phyloP scores from a whole-genome alignment of 73 alveolate genomes.

The Stentor roeselii region DNA sequence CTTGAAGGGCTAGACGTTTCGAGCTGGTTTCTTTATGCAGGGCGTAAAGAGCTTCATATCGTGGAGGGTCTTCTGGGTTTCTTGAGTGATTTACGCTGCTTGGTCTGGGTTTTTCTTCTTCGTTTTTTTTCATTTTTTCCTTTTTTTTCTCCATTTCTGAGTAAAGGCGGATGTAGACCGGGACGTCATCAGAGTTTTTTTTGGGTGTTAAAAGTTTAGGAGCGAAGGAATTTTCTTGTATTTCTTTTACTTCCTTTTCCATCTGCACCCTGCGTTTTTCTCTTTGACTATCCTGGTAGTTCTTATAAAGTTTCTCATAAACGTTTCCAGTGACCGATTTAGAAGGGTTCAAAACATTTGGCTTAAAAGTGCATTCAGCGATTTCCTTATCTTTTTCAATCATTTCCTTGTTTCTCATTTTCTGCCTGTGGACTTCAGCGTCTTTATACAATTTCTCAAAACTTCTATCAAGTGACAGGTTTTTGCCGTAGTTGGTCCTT shows the following conservation, averaged over 20 bases:
- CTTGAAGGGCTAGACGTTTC: neutral
- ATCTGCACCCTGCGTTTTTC: neutral
- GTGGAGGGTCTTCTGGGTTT: neutral
- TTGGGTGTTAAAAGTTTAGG: conserved; percentile 20
- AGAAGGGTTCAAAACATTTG: neutral
- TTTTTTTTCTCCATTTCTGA: neutral
- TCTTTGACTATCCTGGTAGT: neutral
- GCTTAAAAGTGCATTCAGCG: conserved; percentile 6
- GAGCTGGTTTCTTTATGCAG: neutral
- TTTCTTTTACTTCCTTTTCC: conserved; percentile 7
- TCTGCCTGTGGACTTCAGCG: conserved; percentile 27
- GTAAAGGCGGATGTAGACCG: neutral
- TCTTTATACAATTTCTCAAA: conserved; percentile 23
- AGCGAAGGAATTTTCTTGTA: neutral
- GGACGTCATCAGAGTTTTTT: neutral
- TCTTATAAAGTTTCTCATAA: neutral
- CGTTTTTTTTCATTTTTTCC: neutral
- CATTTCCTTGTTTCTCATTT: conserved; percentile 3
- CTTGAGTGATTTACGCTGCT: neutral
- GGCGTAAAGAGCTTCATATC: neutral
- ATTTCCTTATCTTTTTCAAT: conserved; percentile 10
- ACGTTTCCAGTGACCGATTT: neutral
- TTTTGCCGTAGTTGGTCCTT: neutral
- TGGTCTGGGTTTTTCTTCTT: neutral
- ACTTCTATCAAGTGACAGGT: neutral